phyloP scores from a whole-genome alignment of 169 alveolate species.

The Cyclospora cayetanensis region DNA sequence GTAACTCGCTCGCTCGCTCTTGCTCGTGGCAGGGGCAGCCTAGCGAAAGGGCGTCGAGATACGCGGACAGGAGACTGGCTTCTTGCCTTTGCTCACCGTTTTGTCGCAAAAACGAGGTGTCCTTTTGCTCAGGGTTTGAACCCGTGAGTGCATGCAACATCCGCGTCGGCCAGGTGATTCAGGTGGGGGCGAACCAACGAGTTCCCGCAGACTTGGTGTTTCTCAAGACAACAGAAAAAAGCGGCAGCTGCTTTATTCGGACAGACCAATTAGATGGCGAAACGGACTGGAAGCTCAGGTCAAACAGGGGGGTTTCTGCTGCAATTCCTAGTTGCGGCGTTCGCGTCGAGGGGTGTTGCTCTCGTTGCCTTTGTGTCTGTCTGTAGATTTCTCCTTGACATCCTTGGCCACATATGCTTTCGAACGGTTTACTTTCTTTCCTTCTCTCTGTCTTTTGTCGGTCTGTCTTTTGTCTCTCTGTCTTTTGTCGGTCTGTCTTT shows the following conservation, averaged over 20 bases:
- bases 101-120: neutral
- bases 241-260: slow-evolving; percentile 88
- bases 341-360: neutral
- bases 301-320: too few species aligned
- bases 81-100: too few species aligned
- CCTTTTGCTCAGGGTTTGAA: slow-evolving; percentile 78
- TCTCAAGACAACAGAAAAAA: slow-evolving; percentile 86
- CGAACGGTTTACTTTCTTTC: too few species aligned
- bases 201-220: slow-evolving; percentile 98
- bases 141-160: slow-evolving; percentile 86
- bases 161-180: slow-evolving; percentile 93
- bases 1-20: too few species aligned
- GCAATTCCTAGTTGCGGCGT: too few species aligned
- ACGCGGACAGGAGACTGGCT: too few species aligned
- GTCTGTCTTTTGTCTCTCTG: neutral
- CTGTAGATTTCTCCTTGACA: neutral
- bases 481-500: too few species aligned
- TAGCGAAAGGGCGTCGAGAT: too few species aligned
- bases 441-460: neutral
- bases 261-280: slow-evolving; percentile 99
- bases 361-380: neutral
- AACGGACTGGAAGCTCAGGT: slow-evolving; percentile 98
- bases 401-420: too few species aligned
- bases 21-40: too few species aligned
- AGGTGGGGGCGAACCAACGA: slow-evolving; percentile 92